These are phyloP conservation scores for Corymbia maculata DNA, from an alignment of 345 rosid genomes.

Conservation along the genomic window DNA sequence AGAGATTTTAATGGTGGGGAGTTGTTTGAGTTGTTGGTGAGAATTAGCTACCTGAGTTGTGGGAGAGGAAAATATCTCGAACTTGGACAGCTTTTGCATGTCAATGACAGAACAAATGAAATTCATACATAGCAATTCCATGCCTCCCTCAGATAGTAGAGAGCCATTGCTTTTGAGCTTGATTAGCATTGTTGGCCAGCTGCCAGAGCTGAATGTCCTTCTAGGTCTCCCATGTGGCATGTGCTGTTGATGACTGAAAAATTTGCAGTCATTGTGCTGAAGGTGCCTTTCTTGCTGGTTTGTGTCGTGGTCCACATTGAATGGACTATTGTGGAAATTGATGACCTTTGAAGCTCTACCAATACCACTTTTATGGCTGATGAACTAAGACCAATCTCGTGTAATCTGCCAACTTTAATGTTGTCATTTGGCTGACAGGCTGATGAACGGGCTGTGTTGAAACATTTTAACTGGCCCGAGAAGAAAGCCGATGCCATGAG, in stretches of 20 bases:
- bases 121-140: neutral
- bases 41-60: neutral
- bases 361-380: neutral
- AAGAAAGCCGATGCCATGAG: conserved; percentile 79
- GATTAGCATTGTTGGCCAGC: neutral
- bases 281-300: neutral
- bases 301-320: neutral
- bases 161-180: neutral
- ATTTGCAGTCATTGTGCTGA: neutral
- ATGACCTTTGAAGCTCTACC: neutral
- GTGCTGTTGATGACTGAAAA: neutral
- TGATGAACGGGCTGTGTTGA: conserved; percentile 83
- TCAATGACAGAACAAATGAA: neutral
- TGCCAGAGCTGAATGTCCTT: neutral
- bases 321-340: neutral
- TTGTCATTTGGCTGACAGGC: conserved; percentile 25
- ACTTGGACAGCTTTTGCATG: neutral
- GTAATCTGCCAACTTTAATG: neutral
- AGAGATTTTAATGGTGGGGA: neutral
- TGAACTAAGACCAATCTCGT: neutral
- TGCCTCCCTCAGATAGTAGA: neutral
- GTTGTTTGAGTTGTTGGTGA: neutral
- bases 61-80: neutral
- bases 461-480: conserved; percentile 97
- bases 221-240: neutral